Conservation (phyloP, 176 grass and related monocot species). For the Typha latifolia region DNA sequence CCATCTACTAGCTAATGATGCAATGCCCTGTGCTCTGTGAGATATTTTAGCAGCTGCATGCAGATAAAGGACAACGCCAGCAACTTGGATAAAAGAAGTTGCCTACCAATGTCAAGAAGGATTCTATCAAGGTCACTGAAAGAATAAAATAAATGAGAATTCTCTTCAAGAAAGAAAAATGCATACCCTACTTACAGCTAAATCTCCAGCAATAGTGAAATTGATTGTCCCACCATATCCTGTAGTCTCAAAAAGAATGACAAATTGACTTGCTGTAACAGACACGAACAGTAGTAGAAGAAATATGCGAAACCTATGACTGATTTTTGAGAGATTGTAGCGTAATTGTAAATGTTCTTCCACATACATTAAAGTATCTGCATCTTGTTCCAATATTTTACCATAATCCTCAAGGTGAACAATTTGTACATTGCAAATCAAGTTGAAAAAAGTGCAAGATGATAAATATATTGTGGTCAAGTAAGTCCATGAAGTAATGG, state of each 20-base stretch:
- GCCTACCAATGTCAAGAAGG: slow-evolving; percentile 32
- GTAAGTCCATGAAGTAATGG: slow-evolving; percentile 78
- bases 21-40: slow-evolving; percentile 79
- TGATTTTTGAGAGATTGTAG: slow-evolving; percentile 79
- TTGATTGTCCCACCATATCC: slow-evolving; percentile 54
- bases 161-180: neutral
- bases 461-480: slow-evolving; percentile 58
- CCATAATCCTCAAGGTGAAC: slow-evolving; percentile 89
- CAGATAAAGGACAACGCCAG: slow-evolving; percentile 61
- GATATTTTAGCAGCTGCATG: slow-evolving; percentile 88
- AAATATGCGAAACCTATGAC: slow-evolving; percentile 89
- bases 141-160: neutral
- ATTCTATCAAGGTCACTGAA: neutral
- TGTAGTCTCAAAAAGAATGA: slow-evolving; percentile 69
- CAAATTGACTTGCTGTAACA: slow-evolving; percentile 68
- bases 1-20: slow-evolving; percentile 76
- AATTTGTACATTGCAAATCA: slow-evolving; percentile 81
- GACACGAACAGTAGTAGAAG: slow-evolving; percentile 62
- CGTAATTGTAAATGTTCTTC: slow-evolving; percentile 71
- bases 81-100: slow-evolving; percentile 87
- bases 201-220: slow-evolving; percentile 70
- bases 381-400: slow-evolving; percentile 75
- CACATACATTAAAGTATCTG: slow-evolving; percentile 64
- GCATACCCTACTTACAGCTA: slow-evolving; percentile 60
- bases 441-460: slow-evolving; percentile 78